These are phyloP conservation scores for Lachancea cidri DNA, from an alignment of 805 yeast species.

Conservation along the genomic window DNA sequence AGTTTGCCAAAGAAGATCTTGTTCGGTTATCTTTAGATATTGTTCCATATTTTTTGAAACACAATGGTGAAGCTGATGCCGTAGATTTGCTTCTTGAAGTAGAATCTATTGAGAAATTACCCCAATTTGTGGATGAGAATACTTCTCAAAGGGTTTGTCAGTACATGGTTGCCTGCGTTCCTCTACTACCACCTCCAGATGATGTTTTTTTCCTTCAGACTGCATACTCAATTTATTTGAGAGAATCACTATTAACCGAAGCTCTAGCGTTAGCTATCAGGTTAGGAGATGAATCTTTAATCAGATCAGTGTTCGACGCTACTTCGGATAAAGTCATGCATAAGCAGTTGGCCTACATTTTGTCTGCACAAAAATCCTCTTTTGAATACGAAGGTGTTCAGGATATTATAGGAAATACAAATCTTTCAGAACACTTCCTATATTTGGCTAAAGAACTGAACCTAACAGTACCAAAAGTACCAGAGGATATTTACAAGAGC, in stretches of 20 bases:
- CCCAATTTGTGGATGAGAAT: conserved; percentile 77
- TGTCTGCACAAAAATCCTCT: conserved; percentile 81
- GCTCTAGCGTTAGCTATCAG: conserved; percentile 87
- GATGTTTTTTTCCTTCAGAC: conserved; percentile 81
- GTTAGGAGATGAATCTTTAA: conserved; percentile 74
- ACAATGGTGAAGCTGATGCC: conserved; percentile 98
- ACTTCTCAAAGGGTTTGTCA: conserved; percentile 87
- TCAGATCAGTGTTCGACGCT: conserved; percentile 75
- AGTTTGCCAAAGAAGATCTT: conserved; percentile 40
- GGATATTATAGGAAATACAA: conserved; percentile 76
- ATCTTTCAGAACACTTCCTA: conserved; percentile 69
- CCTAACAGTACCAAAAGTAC: conserved; percentile 82
- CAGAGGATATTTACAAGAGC: conserved; percentile 90
- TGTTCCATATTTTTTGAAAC: conserved; percentile 85
- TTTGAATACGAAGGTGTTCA: conserved; percentile 73
- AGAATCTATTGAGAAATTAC: conserved; percentile 77
- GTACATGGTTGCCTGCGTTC: conserved; percentile 95
- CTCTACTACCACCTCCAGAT: conserved; percentile 91
- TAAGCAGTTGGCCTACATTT: conserved; percentile 85
- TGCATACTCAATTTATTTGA: conserved; percentile 78
- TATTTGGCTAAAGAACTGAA: conserved; percentile 85
- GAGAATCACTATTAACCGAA: conserved; percentile 76
- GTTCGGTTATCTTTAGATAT: conserved; percentile 66
- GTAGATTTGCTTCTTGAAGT: conserved; percentile 88
- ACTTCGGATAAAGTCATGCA: conserved; percentile 69